phyloP scores from a whole-genome alignment of 139 green algal genomes.

The Chlorella sp. region DNA sequence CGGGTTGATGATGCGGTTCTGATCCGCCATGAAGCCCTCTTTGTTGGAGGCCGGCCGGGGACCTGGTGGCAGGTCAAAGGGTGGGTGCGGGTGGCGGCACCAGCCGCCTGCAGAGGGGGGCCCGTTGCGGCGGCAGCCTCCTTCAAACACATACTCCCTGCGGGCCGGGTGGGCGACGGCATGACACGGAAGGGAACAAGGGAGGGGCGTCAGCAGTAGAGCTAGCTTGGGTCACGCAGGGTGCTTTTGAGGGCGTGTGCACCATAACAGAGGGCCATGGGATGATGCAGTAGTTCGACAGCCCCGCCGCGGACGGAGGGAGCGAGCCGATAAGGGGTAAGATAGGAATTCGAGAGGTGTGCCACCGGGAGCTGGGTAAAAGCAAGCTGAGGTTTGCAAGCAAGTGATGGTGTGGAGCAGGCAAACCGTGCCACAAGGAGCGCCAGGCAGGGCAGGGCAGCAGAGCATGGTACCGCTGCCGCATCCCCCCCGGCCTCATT shows the following conservation, averaged over 20 bases:
- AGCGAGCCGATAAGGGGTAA: too few relatives aligned
- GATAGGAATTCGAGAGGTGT: too few relatives aligned
- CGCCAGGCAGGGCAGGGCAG: neutral
- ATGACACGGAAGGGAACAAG: neutral
- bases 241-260: too few relatives aligned
- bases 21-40: neutral
- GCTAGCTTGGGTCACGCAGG: too few relatives aligned
- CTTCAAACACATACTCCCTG: neutral
- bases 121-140: neutral
- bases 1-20: neutral
- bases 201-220: neutral
- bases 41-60: neutral
- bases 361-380: too few relatives aligned
- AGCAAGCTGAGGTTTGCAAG: too few relatives aligned
- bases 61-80: neutral
- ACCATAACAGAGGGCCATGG: too few relatives aligned
- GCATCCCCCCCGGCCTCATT: too few relatives aligned
- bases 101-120: neutral
- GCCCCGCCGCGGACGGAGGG: too few relatives aligned
- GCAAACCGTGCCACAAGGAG: neutral
- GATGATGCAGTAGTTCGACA: too few relatives aligned
- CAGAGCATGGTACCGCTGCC: neutral
- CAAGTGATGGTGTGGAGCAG: too few relatives aligned
- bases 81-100: constrained; percentile 8
- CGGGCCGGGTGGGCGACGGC: too few relatives aligned